A percentile compares a stretch with the other conserved stretches of the same genome.
These are phyloP conservation scores for Aureobasidium lini DNA, from an alignment of 2,329 filamentous ascomycete species.

Conservation along the genomic window DNA sequence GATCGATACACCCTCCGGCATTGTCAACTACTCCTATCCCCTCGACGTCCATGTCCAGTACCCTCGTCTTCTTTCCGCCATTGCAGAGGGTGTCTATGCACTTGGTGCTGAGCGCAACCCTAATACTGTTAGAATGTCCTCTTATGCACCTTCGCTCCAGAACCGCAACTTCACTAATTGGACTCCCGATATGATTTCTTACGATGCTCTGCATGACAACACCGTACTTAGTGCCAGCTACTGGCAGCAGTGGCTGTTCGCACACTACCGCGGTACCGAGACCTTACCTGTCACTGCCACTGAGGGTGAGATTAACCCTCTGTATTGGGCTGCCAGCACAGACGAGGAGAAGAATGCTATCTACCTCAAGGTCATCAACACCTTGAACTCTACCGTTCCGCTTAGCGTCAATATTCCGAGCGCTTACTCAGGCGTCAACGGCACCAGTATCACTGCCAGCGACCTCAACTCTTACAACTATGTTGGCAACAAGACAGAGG, in stretches of 20 bases:
- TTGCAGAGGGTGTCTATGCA: conserved; percentile 26
- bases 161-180: conserved; percentile 29
- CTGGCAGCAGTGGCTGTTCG: conserved; percentile 27
- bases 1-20: conserved; percentile 23
- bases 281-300: conserved; percentile 22
- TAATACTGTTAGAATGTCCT: conserved; percentile 22
- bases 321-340: conserved; percentile 26
- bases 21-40: conserved; percentile 21
- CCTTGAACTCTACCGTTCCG: conserved; percentile 18
- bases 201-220: conserved; percentile 24
- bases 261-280: conserved; percentile 23
- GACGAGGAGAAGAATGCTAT: conserved; percentile 17
- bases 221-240: conserved; percentile 27
- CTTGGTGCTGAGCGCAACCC: conserved; percentile 26
- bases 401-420: conserved; percentile 20
- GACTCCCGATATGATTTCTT: conserved; percentile 28
- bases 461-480: conserved; percentile 24
- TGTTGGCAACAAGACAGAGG: conserved; percentile 20
- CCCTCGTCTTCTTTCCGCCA: conserved; percentile 23
- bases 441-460: conserved; percentile 21
- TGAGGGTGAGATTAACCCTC: conserved; percentile 23
- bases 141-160: conserved; percentile 25
- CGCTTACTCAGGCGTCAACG: conserved; percentile 21
- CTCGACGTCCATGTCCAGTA: conserved; percentile 22
- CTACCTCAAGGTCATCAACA: conserved; percentile 22